phyloP scores from a whole-genome alignment of 2,329 filamentous ascomycete genomes.

The Tetracladium maxilliforme region DNA sequence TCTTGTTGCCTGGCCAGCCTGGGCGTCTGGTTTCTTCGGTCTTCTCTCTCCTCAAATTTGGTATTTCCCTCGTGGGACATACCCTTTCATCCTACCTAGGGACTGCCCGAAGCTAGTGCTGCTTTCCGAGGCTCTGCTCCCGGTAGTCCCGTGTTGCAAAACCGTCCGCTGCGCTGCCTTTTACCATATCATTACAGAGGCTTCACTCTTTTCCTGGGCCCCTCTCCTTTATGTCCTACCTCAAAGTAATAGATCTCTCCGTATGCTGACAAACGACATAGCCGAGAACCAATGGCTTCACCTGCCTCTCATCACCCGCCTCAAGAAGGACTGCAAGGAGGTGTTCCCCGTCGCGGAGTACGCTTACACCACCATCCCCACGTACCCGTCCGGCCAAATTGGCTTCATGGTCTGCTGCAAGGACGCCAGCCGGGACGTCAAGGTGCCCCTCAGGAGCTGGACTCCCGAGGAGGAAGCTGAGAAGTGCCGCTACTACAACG shows the following conservation, averaged over 20 bases:
- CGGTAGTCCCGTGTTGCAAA: no score
- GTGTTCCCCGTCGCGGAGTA: slow-evolving; percentile 98
- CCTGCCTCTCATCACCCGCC: slow-evolving; percentile 78
- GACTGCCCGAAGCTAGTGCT: no score
- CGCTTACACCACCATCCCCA: slow-evolving; percentile 97
- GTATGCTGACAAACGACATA: slow-evolving; percentile 20
- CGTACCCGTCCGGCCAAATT: slow-evolving; percentile 97
- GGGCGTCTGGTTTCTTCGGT: slow-evolving; percentile 1
- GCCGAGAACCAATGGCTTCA: slow-evolving; percentile 99
- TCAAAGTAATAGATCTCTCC: no score
- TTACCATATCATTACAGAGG: no score
- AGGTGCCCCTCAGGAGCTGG: slow-evolving; percentile 72
- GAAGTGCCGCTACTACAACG: slow-evolving; percentile 93
- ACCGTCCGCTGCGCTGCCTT: no score
- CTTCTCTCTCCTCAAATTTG: not conserved
- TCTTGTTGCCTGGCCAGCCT: no score
- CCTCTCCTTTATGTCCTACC: no score
- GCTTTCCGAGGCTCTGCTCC: no score
- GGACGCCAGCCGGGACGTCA: slow-evolving; percentile 72
- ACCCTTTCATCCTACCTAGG: no score
- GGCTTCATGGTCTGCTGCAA: slow-evolving; percentile 99
- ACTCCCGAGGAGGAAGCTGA: slow-evolving; percentile 78
- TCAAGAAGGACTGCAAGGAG: slow-evolving; percentile 93
- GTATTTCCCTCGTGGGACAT: no score
- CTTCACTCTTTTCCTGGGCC: no score